A percentile compares a stretch with the other conserved stretches of the same genome.
These are phyloP conservation scores for Penicillium sp. DNA, from an alignment of 2,329 filamentous ascomycete genomes.

Conservation along the genomic window DNA sequence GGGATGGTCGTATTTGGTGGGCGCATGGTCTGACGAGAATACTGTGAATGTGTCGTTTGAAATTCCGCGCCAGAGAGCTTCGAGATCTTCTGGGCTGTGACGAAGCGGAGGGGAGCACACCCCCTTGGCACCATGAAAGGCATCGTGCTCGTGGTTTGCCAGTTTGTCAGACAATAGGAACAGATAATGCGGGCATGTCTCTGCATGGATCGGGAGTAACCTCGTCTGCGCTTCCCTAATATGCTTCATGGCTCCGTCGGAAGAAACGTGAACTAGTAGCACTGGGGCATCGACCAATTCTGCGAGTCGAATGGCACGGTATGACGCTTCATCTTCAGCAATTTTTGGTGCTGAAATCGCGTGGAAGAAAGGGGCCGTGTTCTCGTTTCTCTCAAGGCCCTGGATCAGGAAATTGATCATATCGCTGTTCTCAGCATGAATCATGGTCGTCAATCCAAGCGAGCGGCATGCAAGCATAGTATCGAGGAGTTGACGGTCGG, in stretches of 20 bases:
- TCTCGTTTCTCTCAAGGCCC: constrained; percentile 32
- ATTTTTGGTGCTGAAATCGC: constrained; percentile 38
- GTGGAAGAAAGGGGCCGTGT: constrained; percentile 40
- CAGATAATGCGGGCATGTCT: constrained; percentile 58
- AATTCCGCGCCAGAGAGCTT: constrained; percentile 51
- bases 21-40: constrained; percentile 49
- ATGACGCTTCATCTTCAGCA: constrained; percentile 44
- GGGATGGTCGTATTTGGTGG: constrained; percentile 25
- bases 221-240: constrained; percentile 50
- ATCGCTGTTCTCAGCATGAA: constrained; percentile 43
- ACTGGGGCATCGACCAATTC: constrained; percentile 50
- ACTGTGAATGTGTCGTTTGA: constrained; percentile 54
- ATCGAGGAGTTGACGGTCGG: constrained; percentile 39
- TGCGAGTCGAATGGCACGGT: constrained; percentile 49
- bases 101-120: constrained; percentile 53
- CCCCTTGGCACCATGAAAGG: constrained; percentile 46
- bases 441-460: constrained; percentile 37
- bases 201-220: constrained; percentile 52
- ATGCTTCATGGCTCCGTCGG: constrained; percentile 45
- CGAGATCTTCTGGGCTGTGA: constrained; percentile 46
- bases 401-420: constrained; percentile 39
- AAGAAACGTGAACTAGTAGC: constrained; percentile 52
- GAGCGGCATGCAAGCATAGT: constrained; percentile 38
- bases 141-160: constrained; percentile 33
- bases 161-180: constrained; percentile 51